Conservation (phyloP, 139 green algal genomes). For the Chlorella sp. region DNA sequence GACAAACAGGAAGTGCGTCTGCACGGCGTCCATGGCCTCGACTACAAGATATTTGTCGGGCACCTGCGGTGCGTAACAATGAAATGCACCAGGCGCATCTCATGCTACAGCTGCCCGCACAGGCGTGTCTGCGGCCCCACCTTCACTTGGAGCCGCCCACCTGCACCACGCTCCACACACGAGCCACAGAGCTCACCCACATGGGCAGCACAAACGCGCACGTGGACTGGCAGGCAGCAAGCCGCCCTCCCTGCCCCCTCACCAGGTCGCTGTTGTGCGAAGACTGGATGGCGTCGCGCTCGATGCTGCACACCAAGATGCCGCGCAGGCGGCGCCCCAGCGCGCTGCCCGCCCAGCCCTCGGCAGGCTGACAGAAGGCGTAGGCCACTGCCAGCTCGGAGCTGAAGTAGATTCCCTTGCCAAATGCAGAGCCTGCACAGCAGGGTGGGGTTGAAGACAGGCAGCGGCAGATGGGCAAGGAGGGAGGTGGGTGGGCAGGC, state of each 20-base stretch:
- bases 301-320: constrained; percentile 36
- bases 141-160: no score
- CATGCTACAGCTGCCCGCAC: no score
- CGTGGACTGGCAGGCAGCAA: no score
- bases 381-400: constrained; percentile 34
- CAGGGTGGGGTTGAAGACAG: neutral
- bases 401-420: constrained; percentile 41
- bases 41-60: constrained; percentile 27
- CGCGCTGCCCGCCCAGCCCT: constrained; percentile 8
- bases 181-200: no score
- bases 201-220: no score
- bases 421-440: constrained; percentile 30
- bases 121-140: no score
- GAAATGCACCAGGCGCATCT: no score
- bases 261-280: constrained; percentile 14
- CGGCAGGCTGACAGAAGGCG: constrained; percentile 13
- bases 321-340: constrained; percentile 36
- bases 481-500: neutral
- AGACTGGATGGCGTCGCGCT: constrained; percentile 3
- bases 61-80: constrained; percentile 8
- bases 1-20: constrained; percentile 12
- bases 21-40: constrained; percentile 12
- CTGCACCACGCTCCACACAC: no score
- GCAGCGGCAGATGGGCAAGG: no score
- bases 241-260: no score